These are phyloP conservation scores for Entophlyctis helioformis DNA, from an alignment of 192 early-diverging fungal genomes.

Conservation along the genomic window DNA sequence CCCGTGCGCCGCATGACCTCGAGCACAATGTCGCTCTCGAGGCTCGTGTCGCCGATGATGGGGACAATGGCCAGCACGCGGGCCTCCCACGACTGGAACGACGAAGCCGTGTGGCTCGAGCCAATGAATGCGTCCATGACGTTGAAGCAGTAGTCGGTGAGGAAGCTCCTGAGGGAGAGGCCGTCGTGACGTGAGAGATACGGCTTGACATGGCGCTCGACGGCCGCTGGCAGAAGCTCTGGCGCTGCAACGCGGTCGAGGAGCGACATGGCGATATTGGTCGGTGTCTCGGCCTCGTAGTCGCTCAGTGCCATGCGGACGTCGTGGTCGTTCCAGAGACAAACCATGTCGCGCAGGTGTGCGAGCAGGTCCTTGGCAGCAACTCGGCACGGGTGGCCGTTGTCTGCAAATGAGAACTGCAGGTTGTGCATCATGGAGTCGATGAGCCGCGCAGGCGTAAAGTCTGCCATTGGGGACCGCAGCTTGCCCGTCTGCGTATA, in stretches of 20 bases:
- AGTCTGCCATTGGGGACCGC: too few relatives aligned
- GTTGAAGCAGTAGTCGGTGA: slow-evolving; percentile 42
- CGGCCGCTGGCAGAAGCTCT: slow-evolving; percentile 40
- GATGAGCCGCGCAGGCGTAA: too few relatives aligned
- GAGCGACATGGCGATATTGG: slow-evolving; percentile 43
- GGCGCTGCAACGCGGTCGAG: slow-evolving; percentile 49
- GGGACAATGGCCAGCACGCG: slow-evolving; percentile 36
- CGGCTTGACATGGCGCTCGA: slow-evolving; percentile 40
- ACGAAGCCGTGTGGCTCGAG: too few relatives aligned
- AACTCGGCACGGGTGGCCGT: too few relatives aligned
- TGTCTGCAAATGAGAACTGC: too few relatives aligned
- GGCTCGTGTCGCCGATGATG: slow-evolving; percentile 19
- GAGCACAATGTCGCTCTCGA: slow-evolving; percentile 28
- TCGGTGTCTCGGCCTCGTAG: too few relatives aligned
- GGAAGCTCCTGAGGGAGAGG: slow-evolving; percentile 32
- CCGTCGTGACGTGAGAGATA: slow-evolving; percentile 38
- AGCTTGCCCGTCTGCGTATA: too few relatives aligned
- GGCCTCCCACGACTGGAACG: slow-evolving; percentile 50
- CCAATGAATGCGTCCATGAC: slow-evolving; percentile 35
- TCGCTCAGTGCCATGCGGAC: too few relatives aligned
- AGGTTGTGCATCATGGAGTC: too few relatives aligned
- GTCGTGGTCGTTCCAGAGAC: too few relatives aligned
- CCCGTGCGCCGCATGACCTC: slow-evolving; percentile 51
- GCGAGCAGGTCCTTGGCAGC: too few relatives aligned
- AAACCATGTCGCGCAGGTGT: too few relatives aligned